Percentiles rank a stretch among this genome's conserved stretches.
phyloP scores from a whole-genome alignment of 495 filamentous ascomycete species.

The Penicillium goetzii region DNA sequence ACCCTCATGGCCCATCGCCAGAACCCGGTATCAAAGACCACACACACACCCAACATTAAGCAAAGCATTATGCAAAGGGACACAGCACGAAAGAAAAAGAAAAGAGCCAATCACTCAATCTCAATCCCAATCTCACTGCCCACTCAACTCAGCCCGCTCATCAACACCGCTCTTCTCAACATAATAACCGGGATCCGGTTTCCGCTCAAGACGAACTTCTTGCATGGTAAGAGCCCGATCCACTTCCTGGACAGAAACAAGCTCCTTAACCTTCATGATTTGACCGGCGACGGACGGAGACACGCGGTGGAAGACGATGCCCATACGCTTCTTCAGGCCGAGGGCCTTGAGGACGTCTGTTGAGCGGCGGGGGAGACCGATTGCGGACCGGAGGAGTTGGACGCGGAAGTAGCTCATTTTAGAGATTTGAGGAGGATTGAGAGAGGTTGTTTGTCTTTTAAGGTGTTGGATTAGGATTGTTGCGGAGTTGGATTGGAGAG shows the following conservation, averaged over 20 bases:
- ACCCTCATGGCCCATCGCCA: neutral
- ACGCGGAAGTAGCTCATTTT: conserved; percentile 93
- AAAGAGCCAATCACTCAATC: neutral
- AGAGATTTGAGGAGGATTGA: conserved; percentile 5
- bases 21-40: neutral
- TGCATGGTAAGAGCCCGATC: conserved; percentile 67
- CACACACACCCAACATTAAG: neutral
- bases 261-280: conserved; percentile 97
- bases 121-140: conserved; percentile 16
- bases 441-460: neutral
- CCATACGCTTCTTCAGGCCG: conserved; percentile 84
- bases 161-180: conserved; percentile 64
- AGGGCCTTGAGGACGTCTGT: conserved; percentile 85
- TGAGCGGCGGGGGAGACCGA: conserved; percentile 84
- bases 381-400: conserved; percentile 88
- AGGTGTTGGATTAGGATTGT: neutral
- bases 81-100: neutral
- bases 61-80: neutral
- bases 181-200: conserved; percentile 83
- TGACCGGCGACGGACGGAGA: conserved; percentile 83
- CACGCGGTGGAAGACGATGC: conserved; percentile 91
- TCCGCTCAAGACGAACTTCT: conserved; percentile 74
- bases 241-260: conserved; percentile 86
- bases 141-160: conserved; percentile 32
- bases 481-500: neutral